Evolutionary conservation across 352 stramenopile genomes (phyloP).

Genomic region (Phytophthora chlamydospora): DNA sequence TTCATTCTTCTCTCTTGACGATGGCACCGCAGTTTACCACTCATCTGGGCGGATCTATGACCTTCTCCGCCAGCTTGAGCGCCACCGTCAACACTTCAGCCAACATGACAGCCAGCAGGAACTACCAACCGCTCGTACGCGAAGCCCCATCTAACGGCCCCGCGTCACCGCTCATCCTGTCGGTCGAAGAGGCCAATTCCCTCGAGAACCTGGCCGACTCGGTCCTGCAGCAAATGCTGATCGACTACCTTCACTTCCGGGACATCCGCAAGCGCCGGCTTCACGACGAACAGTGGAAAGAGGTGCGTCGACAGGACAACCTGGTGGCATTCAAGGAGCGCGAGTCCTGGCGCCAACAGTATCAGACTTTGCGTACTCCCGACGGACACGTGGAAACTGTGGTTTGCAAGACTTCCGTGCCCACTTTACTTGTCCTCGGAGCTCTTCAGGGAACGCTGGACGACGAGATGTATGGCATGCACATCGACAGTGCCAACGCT

Average conservation of each 20-base stretch:
- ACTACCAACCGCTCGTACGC: constrained; percentile 14
- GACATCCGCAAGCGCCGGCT: constrained; percentile 36
- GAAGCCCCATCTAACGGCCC: constrained; percentile 6
- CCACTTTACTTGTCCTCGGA: constrained; percentile 42
- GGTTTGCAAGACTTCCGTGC: constrained; percentile 31
- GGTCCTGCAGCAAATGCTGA: constrained; percentile 37
- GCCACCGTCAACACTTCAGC: constrained; percentile 12
- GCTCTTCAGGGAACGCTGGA: constrained; percentile 59
- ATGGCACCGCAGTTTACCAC: constrained; percentile 32
- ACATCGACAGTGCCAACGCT: constrained; percentile 33
- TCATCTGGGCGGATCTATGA: constrained; percentile 32
- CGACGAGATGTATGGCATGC: constrained; percentile 62
- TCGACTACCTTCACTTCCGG: constrained; percentile 41
- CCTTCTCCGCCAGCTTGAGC: constrained; percentile 34
- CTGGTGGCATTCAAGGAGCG: constrained; percentile 52
- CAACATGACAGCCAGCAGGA: constrained; percentile 24
- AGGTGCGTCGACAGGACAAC: constrained; percentile 39
- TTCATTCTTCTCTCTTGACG: not conserved
- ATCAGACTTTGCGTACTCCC: constrained; percentile 27
- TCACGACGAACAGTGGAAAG: constrained; percentile 46
- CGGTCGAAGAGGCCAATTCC: constrained; percentile 26
- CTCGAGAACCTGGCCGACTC: constrained; percentile 35
- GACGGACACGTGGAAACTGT: constrained; percentile 25
- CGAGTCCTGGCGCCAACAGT: constrained; percentile 32
- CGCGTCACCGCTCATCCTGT: constrained; percentile 28